Base-by-base conservation (phyloP, 192 early-diverging fungal species). In the Mortierella claussenii region DNA sequence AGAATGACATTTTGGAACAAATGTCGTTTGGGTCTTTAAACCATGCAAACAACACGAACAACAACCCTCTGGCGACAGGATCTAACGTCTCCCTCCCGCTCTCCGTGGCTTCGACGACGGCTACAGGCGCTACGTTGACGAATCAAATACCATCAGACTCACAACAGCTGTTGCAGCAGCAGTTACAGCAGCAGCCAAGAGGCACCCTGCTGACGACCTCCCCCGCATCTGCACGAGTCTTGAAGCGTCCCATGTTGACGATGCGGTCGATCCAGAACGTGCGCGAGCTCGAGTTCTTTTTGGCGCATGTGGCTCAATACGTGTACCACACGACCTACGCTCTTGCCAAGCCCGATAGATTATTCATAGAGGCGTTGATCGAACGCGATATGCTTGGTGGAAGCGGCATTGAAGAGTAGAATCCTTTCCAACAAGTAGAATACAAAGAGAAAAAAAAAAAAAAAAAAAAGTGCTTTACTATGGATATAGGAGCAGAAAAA, bases 211-310 rank as follows among this genome's bases (percentile, higher is more conserved):
- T 68, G 57, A 74, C 80, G 43, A 48, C 36, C 0, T 55, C 79
- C 2, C n/a, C n/a, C n/a, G 37, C 49, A 37, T 45, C 54, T 20
- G 23, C 58, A 28, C 30, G 32, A 57, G 26, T 67, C 43, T 27
- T 88, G 37, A 90, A 90, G 58, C 85, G 93, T 28, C 94, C 95
- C 0, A 85, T 95, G 73, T 66, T 97, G 43, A 89, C 90, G n/a
- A 85, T 88, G 69, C 80, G 88, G 3, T 82, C 83, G 30, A 88
- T 94, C 23, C 53, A 80, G n/a, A 84, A 83, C 30, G 85, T 92
- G n/a, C 79, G 82, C 15, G 88, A 95, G 60, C 86, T 97, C 1
- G 87, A 89, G 33, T 89, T 89, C 48, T 95, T 97, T 81, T 80
- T 97, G 26, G 84, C 87, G 30, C 87, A 89, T 71, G 82, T 93